Percentiles rank a stretch among this genome's conserved stretches.
Evolutionary conservation across 768 basidiomycete genomes (phyloP).

Genomic region (Postia placenta): DNA sequence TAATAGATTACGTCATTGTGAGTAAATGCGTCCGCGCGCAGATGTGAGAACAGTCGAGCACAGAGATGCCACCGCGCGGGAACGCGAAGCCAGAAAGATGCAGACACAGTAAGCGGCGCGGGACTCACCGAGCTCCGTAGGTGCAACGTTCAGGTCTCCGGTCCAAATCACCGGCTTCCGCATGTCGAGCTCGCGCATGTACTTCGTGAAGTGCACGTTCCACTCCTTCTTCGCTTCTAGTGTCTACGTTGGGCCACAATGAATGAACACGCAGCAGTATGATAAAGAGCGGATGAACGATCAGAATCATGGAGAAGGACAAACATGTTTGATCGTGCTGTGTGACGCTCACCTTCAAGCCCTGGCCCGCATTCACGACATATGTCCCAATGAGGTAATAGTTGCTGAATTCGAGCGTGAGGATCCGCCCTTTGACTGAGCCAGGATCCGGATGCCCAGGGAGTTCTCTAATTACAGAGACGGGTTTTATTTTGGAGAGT

Average conservation of each 20-base stretch:
- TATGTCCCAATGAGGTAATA: slow-evolving; percentile 75
- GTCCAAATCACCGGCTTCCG: slow-evolving; percentile 85
- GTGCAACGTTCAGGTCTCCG: slow-evolving; percentile 85
- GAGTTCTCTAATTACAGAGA: slow-evolving; percentile 58
- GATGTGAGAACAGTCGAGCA: neutral
- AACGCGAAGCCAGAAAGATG: neutral
- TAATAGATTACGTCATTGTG: neutral
- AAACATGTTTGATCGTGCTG: neutral
- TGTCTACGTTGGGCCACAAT: slow-evolving; percentile 38
- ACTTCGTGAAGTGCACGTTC: slow-evolving; percentile 70
- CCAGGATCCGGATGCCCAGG: slow-evolving; percentile 67
- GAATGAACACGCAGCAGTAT: neutral
- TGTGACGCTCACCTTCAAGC: slow-evolving; percentile 51
- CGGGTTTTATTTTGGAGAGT: slow-evolving; percentile 69
- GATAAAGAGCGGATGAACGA: no score
- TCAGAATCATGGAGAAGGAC: no score
- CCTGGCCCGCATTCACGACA: slow-evolving; percentile 75
- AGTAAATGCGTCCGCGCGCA: neutral
- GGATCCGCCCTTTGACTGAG: slow-evolving; percentile 66
- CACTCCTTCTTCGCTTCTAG: slow-evolving; percentile 71
- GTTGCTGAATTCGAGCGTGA: slow-evolving; percentile 74
- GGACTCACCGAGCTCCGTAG: slow-evolving; percentile 56
- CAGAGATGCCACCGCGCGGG: neutral
- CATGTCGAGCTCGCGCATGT: slow-evolving; percentile 66
- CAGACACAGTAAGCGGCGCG: neutral